Conservation (phyloP, 495 filamentous ascomycete genomes). For the Haplographium delicatum region DNA sequence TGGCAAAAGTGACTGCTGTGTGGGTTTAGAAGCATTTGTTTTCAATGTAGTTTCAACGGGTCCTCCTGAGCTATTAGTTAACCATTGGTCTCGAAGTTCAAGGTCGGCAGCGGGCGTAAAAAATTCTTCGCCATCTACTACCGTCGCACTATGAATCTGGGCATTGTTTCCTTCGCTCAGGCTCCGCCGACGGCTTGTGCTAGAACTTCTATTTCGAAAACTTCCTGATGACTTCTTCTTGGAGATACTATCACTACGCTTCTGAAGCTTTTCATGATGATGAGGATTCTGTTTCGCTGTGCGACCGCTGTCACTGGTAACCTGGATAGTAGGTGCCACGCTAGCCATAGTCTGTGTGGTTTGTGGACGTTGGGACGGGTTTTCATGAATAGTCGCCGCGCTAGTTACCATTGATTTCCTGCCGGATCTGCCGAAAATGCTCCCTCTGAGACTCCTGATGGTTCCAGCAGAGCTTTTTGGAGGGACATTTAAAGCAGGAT, state of each 20-base stretch:
- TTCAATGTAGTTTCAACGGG: not conserved
- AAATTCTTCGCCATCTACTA: slow-evolving; percentile 35
- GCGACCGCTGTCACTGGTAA: slow-evolving; percentile 38
- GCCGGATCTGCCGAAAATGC: slow-evolving; percentile 58
- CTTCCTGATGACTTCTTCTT: slow-evolving; percentile 11
- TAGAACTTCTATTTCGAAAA: slow-evolving; percentile 17
- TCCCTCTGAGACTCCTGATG: slow-evolving; percentile 64
- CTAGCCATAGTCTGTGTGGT: slow-evolving; percentile 38
- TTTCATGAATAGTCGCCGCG: slow-evolving; percentile 26
- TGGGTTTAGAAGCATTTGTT: not conserved
- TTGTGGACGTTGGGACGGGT: slow-evolving; percentile 35
- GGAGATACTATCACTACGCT: slow-evolving; percentile 32
- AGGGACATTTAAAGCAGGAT: slow-evolving; percentile 35
- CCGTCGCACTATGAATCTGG: slow-evolving; percentile 19
- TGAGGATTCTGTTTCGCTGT: slow-evolving; percentile 16
- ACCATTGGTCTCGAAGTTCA: slow-evolving; percentile 2
- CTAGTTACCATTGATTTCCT: slow-evolving; percentile 28
- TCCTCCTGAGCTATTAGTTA: not conserved
- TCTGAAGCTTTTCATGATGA: slow-evolving; percentile 39
- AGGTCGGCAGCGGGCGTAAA: slow-evolving; percentile 34
- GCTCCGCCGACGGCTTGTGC: slow-evolving; percentile 2
- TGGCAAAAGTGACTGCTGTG: not conserved
- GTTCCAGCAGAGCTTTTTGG: slow-evolving; percentile 69
- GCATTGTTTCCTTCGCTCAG: not conserved
- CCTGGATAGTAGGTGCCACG: slow-evolving; percentile 43